These are phyloP conservation scores for Parsonsia alboflavescens DNA, from an alignment of 257 asterid species.

Conservation along the genomic window DNA sequence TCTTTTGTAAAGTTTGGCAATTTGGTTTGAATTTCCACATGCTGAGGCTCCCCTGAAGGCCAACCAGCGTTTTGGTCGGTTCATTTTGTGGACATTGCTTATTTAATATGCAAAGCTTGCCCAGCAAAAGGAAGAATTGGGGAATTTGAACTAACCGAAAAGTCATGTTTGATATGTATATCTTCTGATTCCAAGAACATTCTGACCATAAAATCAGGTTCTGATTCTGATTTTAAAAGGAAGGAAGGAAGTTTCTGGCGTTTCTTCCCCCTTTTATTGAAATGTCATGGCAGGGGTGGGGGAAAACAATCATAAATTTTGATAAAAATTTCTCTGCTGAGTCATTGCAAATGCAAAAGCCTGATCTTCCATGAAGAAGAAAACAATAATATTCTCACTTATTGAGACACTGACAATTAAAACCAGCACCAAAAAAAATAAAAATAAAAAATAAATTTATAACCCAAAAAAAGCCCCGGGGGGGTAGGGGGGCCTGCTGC, in stretches of 20 bases:
- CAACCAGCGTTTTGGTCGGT: conserved; percentile 18
- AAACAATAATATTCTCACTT: neutral
- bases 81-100: conserved; percentile 20
- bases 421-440: neutral
- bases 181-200: conserved; percentile 25
- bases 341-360: conserved; percentile 15
- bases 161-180: conserved; percentile 14
- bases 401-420: conserved; percentile 6
- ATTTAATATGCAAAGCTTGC: conserved; percentile 11
- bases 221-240: conserved; percentile 21
- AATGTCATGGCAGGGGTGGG: too few species aligned
- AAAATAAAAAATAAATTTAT: too few species aligned
- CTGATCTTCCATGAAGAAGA: neutral
- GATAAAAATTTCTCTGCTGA: conserved; percentile 8
- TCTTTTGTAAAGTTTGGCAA: conserved; percentile 4
- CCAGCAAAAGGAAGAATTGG: neutral
- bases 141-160: neutral
- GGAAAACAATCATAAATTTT: too few species aligned
- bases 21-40: conserved; percentile 3
- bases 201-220: conserved; percentile 9
- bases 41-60: conserved; percentile 7
- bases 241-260: too few species aligned
- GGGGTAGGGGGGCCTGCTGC: too few species aligned
- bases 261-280: too few species aligned
- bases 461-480: too few species aligned